Evolutionary conservation across 148 eudicot species (phyloP).

Genomic region (Spergularia bocconei): DNA sequence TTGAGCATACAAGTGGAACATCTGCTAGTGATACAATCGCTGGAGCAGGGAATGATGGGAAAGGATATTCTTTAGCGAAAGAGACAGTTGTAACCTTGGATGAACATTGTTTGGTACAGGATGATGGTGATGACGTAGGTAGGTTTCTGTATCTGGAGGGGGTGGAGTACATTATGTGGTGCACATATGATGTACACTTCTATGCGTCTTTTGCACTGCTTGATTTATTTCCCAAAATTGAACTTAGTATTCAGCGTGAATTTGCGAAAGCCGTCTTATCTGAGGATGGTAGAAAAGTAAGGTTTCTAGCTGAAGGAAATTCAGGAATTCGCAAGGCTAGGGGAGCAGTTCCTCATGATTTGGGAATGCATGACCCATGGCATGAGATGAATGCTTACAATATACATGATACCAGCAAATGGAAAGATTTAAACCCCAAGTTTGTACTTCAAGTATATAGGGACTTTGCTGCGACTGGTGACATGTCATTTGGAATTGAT

Average conservation of each 20-base stretch:
- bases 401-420: constrained; percentile 95
- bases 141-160: constrained; percentile 95
- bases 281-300: constrained; percentile 83
- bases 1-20: constrained; percentile 33
- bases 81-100: constrained; percentile 28
- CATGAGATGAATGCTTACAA: constrained; percentile 99
- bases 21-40: constrained; percentile 17
- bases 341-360: constrained; percentile 97
- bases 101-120: constrained; percentile 19
- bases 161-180: constrained; percentile 98
- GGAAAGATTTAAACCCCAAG: constrained; percentile 97
- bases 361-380: constrained; percentile 99
- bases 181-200: constrained; percentile 98
- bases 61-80: constrained; percentile 22
- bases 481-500: constrained; percentile 87
- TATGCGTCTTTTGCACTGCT: constrained; percentile 98
- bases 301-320: constrained; percentile 86
- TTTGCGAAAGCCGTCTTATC: constrained; percentile 90
- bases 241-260: constrained; percentile 93
- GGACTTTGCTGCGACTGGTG: constrained; percentile 89
- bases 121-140: constrained; percentile 75
- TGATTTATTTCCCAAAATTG: constrained; percentile 90
- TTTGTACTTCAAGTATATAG: constrained; percentile 97
- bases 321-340: constrained; percentile 87
- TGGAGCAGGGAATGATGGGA: constrained; percentile 25